Percentiles rank a stretch among this genome's conserved stretches.
Evolutionary conservation across 805 yeast genomes (phyloP).

Genomic region (Wickerhamiella domercqiae): DNA sequence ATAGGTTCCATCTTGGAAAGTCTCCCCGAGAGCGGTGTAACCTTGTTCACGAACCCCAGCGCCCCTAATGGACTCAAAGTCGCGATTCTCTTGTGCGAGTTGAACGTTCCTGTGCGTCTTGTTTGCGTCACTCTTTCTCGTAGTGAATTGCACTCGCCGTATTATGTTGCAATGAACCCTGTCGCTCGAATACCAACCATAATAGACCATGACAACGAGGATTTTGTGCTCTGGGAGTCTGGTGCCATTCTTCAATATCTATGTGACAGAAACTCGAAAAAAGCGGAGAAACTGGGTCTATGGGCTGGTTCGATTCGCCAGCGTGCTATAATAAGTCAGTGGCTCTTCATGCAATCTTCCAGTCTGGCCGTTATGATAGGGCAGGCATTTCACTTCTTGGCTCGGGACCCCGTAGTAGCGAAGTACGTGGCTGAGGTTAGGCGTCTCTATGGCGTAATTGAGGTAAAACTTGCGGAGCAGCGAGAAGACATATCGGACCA

Average conservation of each 20-base stretch:
- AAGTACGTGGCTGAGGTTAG: constrained; percentile 85
- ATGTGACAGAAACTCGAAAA: constrained; percentile 42
- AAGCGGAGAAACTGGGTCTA: constrained; percentile 31
- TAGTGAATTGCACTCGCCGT: constrained; percentile 89
- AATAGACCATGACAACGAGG: constrained; percentile 71
- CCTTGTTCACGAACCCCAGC: constrained; percentile 68
- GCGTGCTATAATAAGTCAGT: constrained; percentile 69
- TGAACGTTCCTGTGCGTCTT: constrained; percentile 64
- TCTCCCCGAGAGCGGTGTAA: constrained; percentile 69
- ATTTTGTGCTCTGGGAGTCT: constrained; percentile 82
- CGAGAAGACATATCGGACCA: constrained; percentile 85
- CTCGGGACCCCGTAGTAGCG: constrained; percentile 42
- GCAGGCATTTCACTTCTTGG: constrained; percentile 86
- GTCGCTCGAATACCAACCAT: constrained; percentile 92
- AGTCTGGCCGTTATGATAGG: constrained; percentile 99
- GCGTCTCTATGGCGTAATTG: constrained; percentile 84
- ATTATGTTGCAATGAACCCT: constrained; percentile 85
- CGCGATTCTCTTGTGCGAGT: constrained; percentile 74
- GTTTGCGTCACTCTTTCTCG: constrained; percentile 69
- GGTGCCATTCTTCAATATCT: constrained; percentile 81
- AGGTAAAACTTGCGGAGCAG: constrained; percentile 86
- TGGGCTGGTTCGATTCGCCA: constrained; percentile 70
- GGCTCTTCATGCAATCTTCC: constrained; percentile 90
- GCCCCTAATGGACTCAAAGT: constrained; percentile 96
- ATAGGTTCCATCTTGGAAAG: constrained; percentile 57